Evolutionary conservation across 495 filamentous ascomycete genomes (phyloP), one percentile per base, ranked within the genome.

Genomic region (Schizothecium vesticola): DNA sequence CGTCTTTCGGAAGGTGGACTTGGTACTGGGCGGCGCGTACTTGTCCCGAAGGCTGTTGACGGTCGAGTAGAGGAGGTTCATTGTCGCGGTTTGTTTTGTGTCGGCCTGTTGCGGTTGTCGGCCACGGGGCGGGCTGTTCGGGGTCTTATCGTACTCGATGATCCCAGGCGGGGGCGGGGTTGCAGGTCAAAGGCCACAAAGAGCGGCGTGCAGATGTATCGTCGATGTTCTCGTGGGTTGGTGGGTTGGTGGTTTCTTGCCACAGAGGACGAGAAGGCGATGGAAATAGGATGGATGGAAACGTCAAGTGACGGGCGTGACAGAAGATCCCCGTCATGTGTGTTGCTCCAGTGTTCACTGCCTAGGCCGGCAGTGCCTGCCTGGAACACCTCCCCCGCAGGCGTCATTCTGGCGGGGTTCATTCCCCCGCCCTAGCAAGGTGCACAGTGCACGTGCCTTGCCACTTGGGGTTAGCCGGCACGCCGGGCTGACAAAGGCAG

Each of bases 1-100:
- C 3, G 93, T 96, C 68, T 84, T 83, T 70, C 93, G 92, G 83
- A 99, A 99, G 67, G 92, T 98, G 7, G 94, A 97, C 61, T 88
- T 95, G 78, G 95, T 89, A 13, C 88, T 90, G 72, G 96, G 87
- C 26, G 92, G 93, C 3, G 94, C 92, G 75, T 93, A 92, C 76
- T 89, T 90, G 81, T 99, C 95, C 67, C 94, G 91, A 76, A 95
- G 86, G 68, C 87, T 90, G 74, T 92, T 91, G 77, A 96, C 85
- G 24, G 91, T 91, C 55, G 90, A 93, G 80, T 93, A 92, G 76
- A 95, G 67, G 74, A 84, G 76, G 64, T 86, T 86, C 84, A 86
- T 86, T 64, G 72, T 78, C 22, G 73, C 26, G 13, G 19, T 23
- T 58, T 24, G 56, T 23, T 70, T 23, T 43, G 16, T 24, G 28